Evolutionary conservation across 2,329 filamentous ascomycete species (phyloP), one percentile per base, ranked within the genome.

Genomic region (Fusarium verticillioides): DNA sequence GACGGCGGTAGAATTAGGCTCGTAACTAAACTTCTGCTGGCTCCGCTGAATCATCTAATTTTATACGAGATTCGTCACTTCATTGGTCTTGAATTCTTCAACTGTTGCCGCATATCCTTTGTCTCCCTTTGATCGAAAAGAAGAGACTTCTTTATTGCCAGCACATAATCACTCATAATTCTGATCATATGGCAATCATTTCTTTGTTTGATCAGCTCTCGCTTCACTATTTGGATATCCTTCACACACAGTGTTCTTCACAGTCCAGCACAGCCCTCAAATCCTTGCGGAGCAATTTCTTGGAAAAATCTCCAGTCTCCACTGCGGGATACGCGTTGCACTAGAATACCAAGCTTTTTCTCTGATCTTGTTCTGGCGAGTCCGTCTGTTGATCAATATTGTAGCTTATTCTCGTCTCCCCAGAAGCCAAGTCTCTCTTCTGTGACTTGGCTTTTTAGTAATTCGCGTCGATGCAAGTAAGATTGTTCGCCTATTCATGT

Each of bases 291-390:
- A 66, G 57, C 57, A 74, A 74, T 74, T 69, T 74, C 52, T 65
- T 42, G 10, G 23, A 23, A 71, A 72, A 68, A 74, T 71, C 71
- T 73, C 70, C 70, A 72, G 56, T 66, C 72, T 65, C 74, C 70
- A 75, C 74, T 63, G 57, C 66, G 60, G 66, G 59, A 63, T 58
- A 72, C 61, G 59, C 47, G 70, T 75, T 63, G 44, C 65, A 61
- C 74, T 76, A 76, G 53, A 66, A 57, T 65, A 77, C 74, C 74
- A 76, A 76, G 74, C 74, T 67, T 77, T 75, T 76, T 74, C 59
- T 66, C 36, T 64, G 67, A 72, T 75, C 72, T 71, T 30, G 15
- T 40, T 59, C 52, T 63, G 47, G 46, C 49, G 66, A 66, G 61
- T 60, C 70, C 40, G 61, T 60, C 36, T 65, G 71, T 74, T 74